Percentiles rank a stretch among this genome's conserved stretches.
phyloP scores from a whole-genome alignment of 345 rosid species.

The Raphanus sativus region DNA sequence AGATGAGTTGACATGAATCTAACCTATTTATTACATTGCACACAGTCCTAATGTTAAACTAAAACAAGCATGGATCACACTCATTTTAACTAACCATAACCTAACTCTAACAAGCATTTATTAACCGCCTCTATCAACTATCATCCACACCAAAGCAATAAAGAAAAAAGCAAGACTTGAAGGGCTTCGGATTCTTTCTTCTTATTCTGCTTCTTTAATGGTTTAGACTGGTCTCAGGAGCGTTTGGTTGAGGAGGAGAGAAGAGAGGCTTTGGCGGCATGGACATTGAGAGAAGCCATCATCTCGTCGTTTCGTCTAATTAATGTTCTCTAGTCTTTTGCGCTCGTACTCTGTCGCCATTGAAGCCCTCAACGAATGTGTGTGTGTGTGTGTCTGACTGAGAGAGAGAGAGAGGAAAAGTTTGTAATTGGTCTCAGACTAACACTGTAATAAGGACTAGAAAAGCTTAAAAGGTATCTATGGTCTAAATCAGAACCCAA shows the following conservation, averaged over 20 bases:
- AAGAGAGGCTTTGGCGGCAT: constrained; percentile 49
- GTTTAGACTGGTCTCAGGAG: constrained; percentile 40
- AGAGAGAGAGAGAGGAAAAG: neutral
- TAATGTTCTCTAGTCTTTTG: constrained; percentile 70
- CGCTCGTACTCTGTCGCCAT: constrained; percentile 90
- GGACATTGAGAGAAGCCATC: constrained; percentile 76
- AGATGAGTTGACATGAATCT: too few relatives aligned
- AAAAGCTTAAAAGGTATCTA: neutral
- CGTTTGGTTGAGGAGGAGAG: constrained; percentile 45
- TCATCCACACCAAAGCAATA: too few relatives aligned
- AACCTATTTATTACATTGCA: too few relatives aligned
- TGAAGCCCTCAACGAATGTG: neutral
- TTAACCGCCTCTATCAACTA: too few relatives aligned
- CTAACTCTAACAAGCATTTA: neutral
- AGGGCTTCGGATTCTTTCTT: neutral
- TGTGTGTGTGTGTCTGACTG: neutral
- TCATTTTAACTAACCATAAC: neutral
- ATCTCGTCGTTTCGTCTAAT: constrained; percentile 66
- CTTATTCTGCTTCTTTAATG: neutral
- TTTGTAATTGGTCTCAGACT: neutral
- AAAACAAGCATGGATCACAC: too few relatives aligned
- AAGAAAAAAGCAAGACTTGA: too few relatives aligned
- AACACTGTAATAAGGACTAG: neutral
- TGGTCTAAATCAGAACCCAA: too few relatives aligned
- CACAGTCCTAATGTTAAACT: too few relatives aligned